Percentiles rank a stretch among this genome's conserved stretches.
Evolutionary conservation across 2,329 filamentous ascomycete species (phyloP).

Genomic region (Talaromyces verruculosus): DNA sequence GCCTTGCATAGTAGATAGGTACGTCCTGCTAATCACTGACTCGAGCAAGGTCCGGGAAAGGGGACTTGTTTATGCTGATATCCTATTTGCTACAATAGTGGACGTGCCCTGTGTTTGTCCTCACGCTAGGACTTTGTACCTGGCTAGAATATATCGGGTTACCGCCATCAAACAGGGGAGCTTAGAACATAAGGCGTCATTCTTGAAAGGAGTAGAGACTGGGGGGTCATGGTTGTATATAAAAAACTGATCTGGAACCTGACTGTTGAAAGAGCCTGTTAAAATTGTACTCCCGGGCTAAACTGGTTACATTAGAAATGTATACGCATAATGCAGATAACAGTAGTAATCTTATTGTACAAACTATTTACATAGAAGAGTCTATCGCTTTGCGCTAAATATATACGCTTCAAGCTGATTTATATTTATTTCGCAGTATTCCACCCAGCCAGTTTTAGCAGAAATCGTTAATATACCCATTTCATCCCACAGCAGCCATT

Average conservation of each 20-base stretch:
- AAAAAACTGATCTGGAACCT: neutral
- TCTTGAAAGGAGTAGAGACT: neutral
- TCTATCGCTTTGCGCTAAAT: neutral
- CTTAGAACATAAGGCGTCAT: neutral
- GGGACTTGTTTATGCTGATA: neutral
- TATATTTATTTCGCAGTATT: neutral
- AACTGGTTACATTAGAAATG: neutral
- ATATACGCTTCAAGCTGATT: neutral
- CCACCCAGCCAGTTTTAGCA: neutral
- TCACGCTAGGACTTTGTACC: neutral
- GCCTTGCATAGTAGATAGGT: neutral
- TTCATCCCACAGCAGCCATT: neutral
- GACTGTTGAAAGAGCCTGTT: neutral
- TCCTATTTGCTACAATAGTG: too few species aligned
- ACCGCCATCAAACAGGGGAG: neutral
- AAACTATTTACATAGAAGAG: neutral
- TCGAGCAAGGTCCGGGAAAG: constrained; percentile 6
- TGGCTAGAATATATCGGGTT: neutral
- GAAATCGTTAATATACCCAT: neutral
- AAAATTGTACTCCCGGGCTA: neutral
- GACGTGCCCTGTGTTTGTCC: neutral
- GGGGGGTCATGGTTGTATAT: neutral
- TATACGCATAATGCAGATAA: neutral
- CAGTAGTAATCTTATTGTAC: neutral
- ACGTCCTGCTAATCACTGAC: neutral